These are phyloP conservation scores for Candida sanyaensis DNA, from an alignment of 1,139 yeast genomes.

Conservation along the genomic window DNA sequence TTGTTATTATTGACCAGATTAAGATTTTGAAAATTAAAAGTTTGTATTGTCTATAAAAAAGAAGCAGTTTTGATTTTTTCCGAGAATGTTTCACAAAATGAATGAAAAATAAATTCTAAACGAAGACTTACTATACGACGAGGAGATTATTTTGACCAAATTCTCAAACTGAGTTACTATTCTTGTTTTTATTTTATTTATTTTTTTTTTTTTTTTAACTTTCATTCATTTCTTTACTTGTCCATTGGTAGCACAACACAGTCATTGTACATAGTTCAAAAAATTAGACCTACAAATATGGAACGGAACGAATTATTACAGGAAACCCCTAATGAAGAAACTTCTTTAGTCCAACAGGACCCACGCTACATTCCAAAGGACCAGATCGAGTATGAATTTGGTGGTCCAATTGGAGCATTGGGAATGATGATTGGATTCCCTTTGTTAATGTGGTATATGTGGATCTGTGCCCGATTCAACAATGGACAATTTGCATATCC, in stretches of 20 bases:
- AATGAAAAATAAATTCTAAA: too few relatives aligned
- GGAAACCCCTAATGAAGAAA: slow-evolving; percentile 5
- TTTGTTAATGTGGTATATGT: slow-evolving; percentile 91
- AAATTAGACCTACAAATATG: background rate
- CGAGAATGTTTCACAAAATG: too few relatives aligned
- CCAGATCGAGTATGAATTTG: slow-evolving; percentile 78
- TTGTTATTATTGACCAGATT: too few relatives aligned
- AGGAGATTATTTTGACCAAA: too few relatives aligned
- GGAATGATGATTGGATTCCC: slow-evolving; percentile 97
- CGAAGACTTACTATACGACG: too few relatives aligned
- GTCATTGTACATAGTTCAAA: background rate
- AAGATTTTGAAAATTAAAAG: too few relatives aligned
- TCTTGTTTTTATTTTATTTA: too few relatives aligned
- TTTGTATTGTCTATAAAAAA: too few relatives aligned
- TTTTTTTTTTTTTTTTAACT: too few relatives aligned
- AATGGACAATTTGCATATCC: slow-evolving; percentile 76
- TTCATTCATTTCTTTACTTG: too few relatives aligned
- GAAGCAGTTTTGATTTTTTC: too few relatives aligned
- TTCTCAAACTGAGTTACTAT: too few relatives aligned
- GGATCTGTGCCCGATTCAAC: slow-evolving; percentile 85
- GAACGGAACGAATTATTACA: background rate
- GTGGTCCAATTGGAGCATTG: slow-evolving; percentile 88
- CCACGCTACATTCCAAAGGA: slow-evolving; percentile 36
- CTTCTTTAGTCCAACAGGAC: slow-evolving; percentile 4
- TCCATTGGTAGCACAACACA: background rate